Evolutionary conservation across 768 basidiomycete species (phyloP).

Genomic region (Mycena maculata): DNA sequence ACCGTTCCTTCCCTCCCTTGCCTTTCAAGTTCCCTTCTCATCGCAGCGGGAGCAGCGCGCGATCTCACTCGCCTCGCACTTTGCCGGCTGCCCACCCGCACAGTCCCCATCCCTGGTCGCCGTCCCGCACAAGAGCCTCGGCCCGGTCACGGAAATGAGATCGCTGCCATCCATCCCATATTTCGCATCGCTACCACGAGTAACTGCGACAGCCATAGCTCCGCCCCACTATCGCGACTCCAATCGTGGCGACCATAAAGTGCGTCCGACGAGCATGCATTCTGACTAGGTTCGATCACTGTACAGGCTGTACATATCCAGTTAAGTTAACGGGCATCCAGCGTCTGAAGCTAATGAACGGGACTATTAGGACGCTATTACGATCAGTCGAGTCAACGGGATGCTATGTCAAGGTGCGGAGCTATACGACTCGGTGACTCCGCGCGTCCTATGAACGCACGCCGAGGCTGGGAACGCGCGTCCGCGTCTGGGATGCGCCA

Average conservation of each 20-base stretch:
- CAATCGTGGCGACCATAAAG: constrained; percentile 14
- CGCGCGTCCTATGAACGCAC: neutral
- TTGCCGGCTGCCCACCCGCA: neutral
- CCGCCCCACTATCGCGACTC: neutral
- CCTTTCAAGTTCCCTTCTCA: neutral
- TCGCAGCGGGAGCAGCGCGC: neutral
- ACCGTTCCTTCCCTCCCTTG: too few species aligned
- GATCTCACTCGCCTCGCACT: constrained; percentile 1
- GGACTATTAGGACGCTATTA: constrained; percentile 9
- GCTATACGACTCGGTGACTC: constrained; percentile 5
- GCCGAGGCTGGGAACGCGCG: constrained; percentile 10
- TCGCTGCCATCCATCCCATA: too few species aligned
- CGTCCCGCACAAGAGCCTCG: constrained; percentile 14
- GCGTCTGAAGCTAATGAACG: constrained; percentile 7
- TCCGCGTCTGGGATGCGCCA: constrained; percentile 11
- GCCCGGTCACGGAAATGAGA: neutral
- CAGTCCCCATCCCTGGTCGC: neutral
- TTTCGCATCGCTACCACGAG: too few species aligned
- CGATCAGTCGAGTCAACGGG: neutral
- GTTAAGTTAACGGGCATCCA: too few species aligned
- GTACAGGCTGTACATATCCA: too few species aligned
- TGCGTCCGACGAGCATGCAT: constrained; percentile 10
- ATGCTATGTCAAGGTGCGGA: neutral
- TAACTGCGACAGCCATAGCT: too few species aligned
- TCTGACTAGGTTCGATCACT: too few species aligned